Conservation (phyloP, 2,329 filamentous ascomycete genomes). For the Sphaerostilbella broomeana region DNA sequence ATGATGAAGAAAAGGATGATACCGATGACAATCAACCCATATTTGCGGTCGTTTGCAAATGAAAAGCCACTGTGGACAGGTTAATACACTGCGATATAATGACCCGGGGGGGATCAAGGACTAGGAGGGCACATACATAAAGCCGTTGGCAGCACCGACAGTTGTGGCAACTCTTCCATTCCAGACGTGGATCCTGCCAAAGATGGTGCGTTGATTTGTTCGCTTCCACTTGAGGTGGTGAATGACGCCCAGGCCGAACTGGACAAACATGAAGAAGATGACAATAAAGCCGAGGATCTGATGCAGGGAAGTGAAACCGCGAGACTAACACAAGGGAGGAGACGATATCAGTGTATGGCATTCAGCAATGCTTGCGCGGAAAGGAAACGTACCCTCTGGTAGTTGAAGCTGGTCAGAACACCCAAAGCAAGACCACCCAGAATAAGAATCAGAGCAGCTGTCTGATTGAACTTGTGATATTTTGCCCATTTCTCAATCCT, state of each 20-base stretch:
- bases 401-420: constrained; percentile 44
- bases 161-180: constrained; percentile 48
- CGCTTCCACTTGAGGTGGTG: constrained; percentile 49
- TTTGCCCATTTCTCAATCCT: constrained; percentile 44
- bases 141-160: constrained; percentile 49
- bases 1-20: constrained; percentile 40
- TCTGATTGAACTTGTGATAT: constrained; percentile 50
- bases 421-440: constrained; percentile 47
- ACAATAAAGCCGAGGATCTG: constrained; percentile 54
- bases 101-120: not conserved
- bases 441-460: constrained; percentile 40
- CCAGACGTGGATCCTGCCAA: constrained; percentile 50
- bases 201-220: constrained; percentile 42
- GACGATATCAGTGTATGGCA: not conserved
- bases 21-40: constrained; percentile 42
- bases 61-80: constrained; percentile 44
- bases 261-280: constrained; percentile 43
- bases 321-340: constrained; percentile 34
- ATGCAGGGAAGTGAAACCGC: constrained; percentile 45
- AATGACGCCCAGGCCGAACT: constrained; percentile 48
- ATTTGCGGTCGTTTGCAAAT: constrained; percentile 44
- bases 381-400: constrained; percentile 46
- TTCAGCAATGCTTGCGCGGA: not conserved
- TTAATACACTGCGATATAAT: constrained; percentile 4
- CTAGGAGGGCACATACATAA: constrained; percentile 38